Evolutionary conservation across 345 rosid genomes (phyloP).

Genomic region (Hibiscus tridactylites): DNA sequence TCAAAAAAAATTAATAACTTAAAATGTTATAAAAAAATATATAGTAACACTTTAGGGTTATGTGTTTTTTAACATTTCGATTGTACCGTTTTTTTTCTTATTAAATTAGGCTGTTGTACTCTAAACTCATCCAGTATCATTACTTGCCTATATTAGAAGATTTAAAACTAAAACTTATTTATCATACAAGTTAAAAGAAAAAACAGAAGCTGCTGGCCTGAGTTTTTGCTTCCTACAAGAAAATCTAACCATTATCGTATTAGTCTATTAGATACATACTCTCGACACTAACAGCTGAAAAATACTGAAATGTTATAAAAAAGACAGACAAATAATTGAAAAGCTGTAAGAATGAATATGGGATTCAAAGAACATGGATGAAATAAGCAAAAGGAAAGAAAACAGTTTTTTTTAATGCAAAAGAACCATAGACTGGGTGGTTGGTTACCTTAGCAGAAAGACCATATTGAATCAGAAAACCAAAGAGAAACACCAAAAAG

Average conservation of each 20-base stretch:
- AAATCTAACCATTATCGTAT: not conserved
- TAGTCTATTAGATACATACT: not conserved
- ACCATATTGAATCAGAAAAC: constrained; percentile 27
- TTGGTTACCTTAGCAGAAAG: constrained; percentile 17
- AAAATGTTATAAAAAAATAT: too few species aligned
- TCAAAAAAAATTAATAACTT: not conserved
- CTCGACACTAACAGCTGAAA: not conserved
- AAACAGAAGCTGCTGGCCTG: not conserved
- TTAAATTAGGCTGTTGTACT: too few species aligned
- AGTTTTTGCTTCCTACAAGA: not conserved
- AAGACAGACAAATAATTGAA: not conserved
- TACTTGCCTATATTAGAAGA: not conserved
- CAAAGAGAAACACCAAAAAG: constrained; percentile 13
- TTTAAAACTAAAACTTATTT: not conserved
- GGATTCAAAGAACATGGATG: not conserved
- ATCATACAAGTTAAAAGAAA: not conserved
- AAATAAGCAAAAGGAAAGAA: not conserved
- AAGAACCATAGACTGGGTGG: not conserved
- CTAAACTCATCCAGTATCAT: not conserved
- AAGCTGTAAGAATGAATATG: constrained; percentile 1
- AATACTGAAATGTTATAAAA: not conserved
- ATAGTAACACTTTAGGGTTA: too few species aligned
- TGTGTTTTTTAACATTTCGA: too few species aligned
- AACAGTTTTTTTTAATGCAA: not conserved
- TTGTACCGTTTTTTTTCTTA: fast-evolving